A percentile compares a stretch with the other conserved stretches of the same genome.
Evolutionary conservation across 108 stramenopile species (phyloP).

Genomic region (Asterionellopsis glacialis): DNA sequence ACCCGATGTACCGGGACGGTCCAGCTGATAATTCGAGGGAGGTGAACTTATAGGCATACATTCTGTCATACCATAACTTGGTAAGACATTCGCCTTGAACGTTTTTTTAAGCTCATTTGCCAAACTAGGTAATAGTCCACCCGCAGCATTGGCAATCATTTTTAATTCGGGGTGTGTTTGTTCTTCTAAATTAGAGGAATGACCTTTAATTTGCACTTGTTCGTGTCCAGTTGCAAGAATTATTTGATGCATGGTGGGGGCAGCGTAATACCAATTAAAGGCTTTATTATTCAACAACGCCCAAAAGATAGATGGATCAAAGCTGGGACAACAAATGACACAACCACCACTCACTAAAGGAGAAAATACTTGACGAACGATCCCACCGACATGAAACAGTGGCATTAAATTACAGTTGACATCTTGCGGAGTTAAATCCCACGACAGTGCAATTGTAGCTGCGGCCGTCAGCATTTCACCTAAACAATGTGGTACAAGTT

Average conservation of each 20-base stretch:
- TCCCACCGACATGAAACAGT: slow-evolving; percentile 50
- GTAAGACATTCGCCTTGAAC: slow-evolving; percentile 42
- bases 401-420: slow-evolving; percentile 78
- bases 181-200: too few relatives aligned
- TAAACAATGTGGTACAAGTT: slow-evolving; percentile 56
- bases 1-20: slow-evolving; percentile 44
- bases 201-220: slow-evolving; percentile 4
- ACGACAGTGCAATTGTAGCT: slow-evolving; percentile 41
- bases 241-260: slow-evolving; percentile 74
- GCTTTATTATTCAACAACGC: slow-evolving; percentile 11
- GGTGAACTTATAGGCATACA: slow-evolving; percentile 73
- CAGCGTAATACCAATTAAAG: slow-evolving; percentile 71
- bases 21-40: slow-evolving; percentile 45
- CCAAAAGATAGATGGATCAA: slow-evolving; percentile 56
- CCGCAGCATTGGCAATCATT: slow-evolving; percentile 74
- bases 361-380: slow-evolving; percentile 42
- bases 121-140: slow-evolving; percentile 48
- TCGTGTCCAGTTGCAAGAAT: slow-evolving; percentile 29
- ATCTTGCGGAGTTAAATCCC: slow-evolving; percentile 49
- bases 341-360: slow-evolving; percentile 52
- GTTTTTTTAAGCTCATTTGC: slow-evolving; percentile 35
- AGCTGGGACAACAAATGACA: slow-evolving; percentile 57
- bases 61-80: slow-evolving; percentile 75
- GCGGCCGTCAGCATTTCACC: slow-evolving; percentile 44
- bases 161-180: slow-evolving; percentile 16